Evolutionary conservation across 2,329 filamentous ascomycete genomes (phyloP), one percentile per base, ranked within the genome.

Genomic region (Dothistroma pini): DNA sequence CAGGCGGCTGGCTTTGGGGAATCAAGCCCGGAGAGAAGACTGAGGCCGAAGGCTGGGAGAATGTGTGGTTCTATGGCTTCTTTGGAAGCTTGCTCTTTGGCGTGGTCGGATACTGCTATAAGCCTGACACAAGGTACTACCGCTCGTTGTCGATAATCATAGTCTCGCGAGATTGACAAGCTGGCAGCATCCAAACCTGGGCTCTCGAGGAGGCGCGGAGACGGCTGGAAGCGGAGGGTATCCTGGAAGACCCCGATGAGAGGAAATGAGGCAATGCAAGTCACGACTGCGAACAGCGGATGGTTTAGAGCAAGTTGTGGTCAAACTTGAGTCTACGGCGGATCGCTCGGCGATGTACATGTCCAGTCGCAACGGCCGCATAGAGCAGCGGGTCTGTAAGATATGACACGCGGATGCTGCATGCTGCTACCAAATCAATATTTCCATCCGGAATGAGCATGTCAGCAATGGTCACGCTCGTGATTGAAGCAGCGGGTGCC

Each of bases 21-120:
- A 85, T 97, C 71, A 93, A 92, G 82, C 95, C 95, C 38, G 93
- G 93, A 65, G 91, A 97, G 86, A 96, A 97, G 83, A 87, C 91
- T 75, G 86, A 96, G 84, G 90, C 91, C 77, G 95, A 99, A 81
- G 95, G 93, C 56, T 99, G 95, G 95, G 95, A 99, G 84, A 86
- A 83, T 68, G 79, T 92, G 59, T 93, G 89, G 81, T 89, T 89
- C 75, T 90, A 90, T 75, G 92, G 93, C 54, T 92, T 96, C 78
- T 89, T 88, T 75, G 91, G 90, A 58, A 89, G 87, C 72, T 79
- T 96, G 72, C 78, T 86, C 31, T 81, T 91, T 67, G 88, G 87
- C 58, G 86, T 85, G 63, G 82, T 97, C 67, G 91, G 89, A 67
- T 91, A 96, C 80, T 91, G 91, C 65, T 97, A 95, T 77, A 97